Conservation (phyloP, 495 filamentous ascomycete genomes). For the Aspergillus avenaceus region DNA sequence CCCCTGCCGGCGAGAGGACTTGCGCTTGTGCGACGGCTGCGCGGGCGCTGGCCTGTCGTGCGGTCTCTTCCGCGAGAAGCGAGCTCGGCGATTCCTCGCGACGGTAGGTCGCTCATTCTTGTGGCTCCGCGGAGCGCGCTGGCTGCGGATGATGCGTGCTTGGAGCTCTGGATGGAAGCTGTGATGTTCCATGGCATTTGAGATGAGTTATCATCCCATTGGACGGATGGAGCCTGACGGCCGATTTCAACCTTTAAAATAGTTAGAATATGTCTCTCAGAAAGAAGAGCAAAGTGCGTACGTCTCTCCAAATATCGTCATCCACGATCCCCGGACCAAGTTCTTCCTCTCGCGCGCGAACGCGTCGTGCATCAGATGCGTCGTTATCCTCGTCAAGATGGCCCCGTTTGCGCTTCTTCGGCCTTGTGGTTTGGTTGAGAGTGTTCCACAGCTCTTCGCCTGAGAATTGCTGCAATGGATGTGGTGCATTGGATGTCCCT, state of each 20-base stretch:
- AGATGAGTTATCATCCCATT: slow-evolving; percentile 55
- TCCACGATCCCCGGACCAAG: slow-evolving; percentile 22
- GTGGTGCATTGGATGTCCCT: slow-evolving; percentile 28
- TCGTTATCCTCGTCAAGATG: slow-evolving; percentile 30
- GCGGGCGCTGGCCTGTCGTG: slow-evolving; percentile 16
- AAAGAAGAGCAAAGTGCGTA: background rate
- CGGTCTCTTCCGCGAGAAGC: background rate
- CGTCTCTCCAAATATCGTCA: slow-evolving; percentile 9
- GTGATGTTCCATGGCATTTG: slow-evolving; percentile 71
- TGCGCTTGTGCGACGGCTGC: slow-evolving; percentile 51
- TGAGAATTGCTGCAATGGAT: slow-evolving; percentile 51
- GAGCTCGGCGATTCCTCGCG: slow-evolving; percentile 38
- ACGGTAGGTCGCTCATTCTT: slow-evolving; percentile 52
- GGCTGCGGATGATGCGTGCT: slow-evolving; percentile 32
- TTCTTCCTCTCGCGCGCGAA: slow-evolving; percentile 42
- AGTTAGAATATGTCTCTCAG: too few species aligned
- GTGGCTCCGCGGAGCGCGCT: slow-evolving; percentile 43
- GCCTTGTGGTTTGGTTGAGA: slow-evolving; percentile 29
- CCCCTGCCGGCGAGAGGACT: slow-evolving; percentile 60
- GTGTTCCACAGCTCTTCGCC: slow-evolving; percentile 48
- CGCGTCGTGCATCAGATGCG: slow-evolving; percentile 35
- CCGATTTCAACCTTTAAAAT: slow-evolving; percentile 60
- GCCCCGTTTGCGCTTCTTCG: slow-evolving; percentile 36
- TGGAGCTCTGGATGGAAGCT: slow-evolving; percentile 55
- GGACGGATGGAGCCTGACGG: slow-evolving; percentile 52